Evolutionary conservation across 306 rosid genomes (phyloP), one percentile per base, ranked within the genome.

Genomic region (Geum urbanum): DNA sequence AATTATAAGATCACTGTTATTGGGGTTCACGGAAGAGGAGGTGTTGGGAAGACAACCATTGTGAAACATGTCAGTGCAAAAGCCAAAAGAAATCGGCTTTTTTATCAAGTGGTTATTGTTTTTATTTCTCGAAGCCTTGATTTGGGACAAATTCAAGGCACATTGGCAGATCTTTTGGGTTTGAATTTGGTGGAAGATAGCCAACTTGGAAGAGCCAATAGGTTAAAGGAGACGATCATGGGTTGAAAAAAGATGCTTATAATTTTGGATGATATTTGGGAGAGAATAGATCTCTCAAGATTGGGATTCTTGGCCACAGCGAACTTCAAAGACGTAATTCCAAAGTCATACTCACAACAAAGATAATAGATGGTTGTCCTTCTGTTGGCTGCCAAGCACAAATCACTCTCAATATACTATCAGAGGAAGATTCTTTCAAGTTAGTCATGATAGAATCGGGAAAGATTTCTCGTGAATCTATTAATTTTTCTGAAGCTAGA

Each of bases 241-340:
- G 58, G 15, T 1, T 62, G 49, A 40, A 46, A 77, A 27, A 52
- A 13, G 45, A 32, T 70, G 19, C 65, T 76, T 18, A 9, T 76
- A 12, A 71, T 76, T 9, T 76, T 76, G 52, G 80, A 76, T n/a
- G 75, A 75, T 24, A 48, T 75, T 22, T 59, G 69, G 69, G 41
- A 48, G 41, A 52, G 0, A n/a, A 39, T 75, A 22, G 39, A 75
- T 22, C 46, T 68, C 4, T 45, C 49, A 2, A 9, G 22, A 50
- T 67, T 1, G 72, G 76, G 54, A 71, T 77, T 55, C 80, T 72
- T 35, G 14, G 19, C 7, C 58, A 32, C 1, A 35, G 7, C 0
- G 72, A 70, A 10, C 66, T 70, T 39, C 40, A 56, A n/a, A 43
- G 18, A 10, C 44, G 66, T 44, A 7, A 65, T 12, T 73, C 52